A percentile compares a stretch with the other conserved stretches of the same genome.
phyloP scores from a whole-genome alignment of 2,329 filamentous ascomycete genomes.

The Fusarium sterilihyphosum region DNA sequence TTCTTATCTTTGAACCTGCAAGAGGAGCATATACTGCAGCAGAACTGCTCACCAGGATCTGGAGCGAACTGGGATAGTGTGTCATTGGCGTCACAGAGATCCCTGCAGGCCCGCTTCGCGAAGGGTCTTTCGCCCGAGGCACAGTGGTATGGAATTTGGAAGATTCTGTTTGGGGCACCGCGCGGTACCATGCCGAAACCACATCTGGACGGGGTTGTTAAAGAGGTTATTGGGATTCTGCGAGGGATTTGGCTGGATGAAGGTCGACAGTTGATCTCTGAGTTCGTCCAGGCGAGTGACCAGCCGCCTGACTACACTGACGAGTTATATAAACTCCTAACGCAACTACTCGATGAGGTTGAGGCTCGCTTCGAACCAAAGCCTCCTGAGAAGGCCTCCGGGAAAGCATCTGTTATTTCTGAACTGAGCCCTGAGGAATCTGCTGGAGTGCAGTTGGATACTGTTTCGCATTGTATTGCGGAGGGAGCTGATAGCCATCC shows the following conservation, averaged over 20 bases:
- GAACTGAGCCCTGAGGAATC: background rate
- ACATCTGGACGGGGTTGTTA: accelerated
- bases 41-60: accelerated
- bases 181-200: background rate
- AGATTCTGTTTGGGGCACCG: background rate
- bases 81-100: accelerated
- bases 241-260: background rate
- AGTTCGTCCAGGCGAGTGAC: accelerated
- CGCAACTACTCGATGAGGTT: background rate
- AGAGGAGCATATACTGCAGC: background rate
- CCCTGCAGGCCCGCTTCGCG: accelerated
- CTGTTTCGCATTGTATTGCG: accelerated
- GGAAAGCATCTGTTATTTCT: background rate
- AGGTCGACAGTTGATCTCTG: accelerated
- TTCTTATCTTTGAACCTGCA: accelerated
- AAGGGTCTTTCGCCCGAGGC: background rate
- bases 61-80: background rate
- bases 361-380: background rate
- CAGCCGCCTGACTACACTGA: background rate
- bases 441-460: background rate
- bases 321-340: background rate
- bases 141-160: background rate
- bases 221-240: background rate
- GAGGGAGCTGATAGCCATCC: accelerated
- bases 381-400: accelerated